phyloP scores from a whole-genome alignment of 1,139 yeast genomes.

The Debaryomycetaceae sp. region DNA sequence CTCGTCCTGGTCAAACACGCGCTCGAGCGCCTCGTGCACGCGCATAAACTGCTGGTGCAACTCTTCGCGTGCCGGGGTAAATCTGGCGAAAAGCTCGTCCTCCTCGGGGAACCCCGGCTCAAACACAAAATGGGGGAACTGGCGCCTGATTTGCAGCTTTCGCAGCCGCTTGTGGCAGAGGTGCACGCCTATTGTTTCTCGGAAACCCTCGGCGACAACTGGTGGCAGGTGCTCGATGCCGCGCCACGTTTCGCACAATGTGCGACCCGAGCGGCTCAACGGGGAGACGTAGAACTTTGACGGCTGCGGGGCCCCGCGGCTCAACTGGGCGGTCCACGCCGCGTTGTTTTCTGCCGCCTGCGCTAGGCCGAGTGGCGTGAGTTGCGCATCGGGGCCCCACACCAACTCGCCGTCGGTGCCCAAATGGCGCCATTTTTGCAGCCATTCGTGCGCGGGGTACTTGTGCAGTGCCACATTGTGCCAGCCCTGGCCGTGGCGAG shows the following conservation, averaged over 20 bases:
- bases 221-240: conserved; percentile 39
- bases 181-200: conserved; percentile 69
- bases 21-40: conserved; percentile 45
- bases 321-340: conserved; percentile 43
- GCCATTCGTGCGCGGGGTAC: conserved; percentile 59
- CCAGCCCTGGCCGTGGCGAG: conserved; percentile 77
- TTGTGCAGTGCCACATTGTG: conserved; percentile 60
- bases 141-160: conserved; percentile 20
- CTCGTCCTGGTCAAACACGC: conserved; percentile 32
- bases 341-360: conserved; percentile 42
- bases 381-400: conserved; percentile 69
- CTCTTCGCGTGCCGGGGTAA: conserved; percentile 34
- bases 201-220: conserved; percentile 46
- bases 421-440: conserved; percentile 51
- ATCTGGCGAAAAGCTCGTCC: conserved; percentile 40
- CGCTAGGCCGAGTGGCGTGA: conserved; percentile 52
- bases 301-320: conserved; percentile 52
- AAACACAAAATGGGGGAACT: conserved; percentile 30
- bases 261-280: conserved; percentile 56
- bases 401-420: conserved; percentile 52
- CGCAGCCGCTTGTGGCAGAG: conserved; percentile 60
- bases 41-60: conserved; percentile 48
- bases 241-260: conserved; percentile 58
- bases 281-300: conserved; percentile 58
- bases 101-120: conserved; percentile 46